Evolutionary conservation across 331 rosid species (phyloP), one percentile per base, ranked within the genome.

Genomic region (Acacia pycnantha): DNA sequence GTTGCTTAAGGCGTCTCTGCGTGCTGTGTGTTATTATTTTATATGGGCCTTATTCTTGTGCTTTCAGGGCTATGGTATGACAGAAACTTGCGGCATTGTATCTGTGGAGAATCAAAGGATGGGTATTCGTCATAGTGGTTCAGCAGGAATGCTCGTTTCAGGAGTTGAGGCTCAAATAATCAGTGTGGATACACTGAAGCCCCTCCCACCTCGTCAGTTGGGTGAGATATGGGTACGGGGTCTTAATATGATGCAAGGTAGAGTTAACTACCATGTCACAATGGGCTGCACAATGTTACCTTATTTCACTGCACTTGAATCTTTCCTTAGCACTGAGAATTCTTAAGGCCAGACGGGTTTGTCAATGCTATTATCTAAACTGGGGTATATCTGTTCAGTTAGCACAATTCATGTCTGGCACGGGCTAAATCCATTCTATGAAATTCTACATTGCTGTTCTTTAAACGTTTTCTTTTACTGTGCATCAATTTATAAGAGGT

Each of bases 31-130:
- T n/a, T 54, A 22, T 67, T 70, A 54, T 5, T 48, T 68, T 26
- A 44, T 19, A 31, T 2, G 50, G 62, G 27, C 19, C 14, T 73
- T 77, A 6, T 72, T 65, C 1, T 41, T 81, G 74, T 74, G 79
- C 3, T 82, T 77, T 84, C 87, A 94, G 98, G 98, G 98, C 35
- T 91, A 91, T 82, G 98, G 98, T 56, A 93, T 94, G 98, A 94
- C 98, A 8, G 97, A 94, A 86, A 91, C 95, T 64, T 90, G 97
- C 79, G 97, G 89, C 26, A 54, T 91, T 73, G 74, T 89, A 75
- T 78, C 97, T 0, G 0, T 85, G 56, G 98, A 94, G 82, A 89
- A 73, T 80, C 37, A 85, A 74, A 79, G 73, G 73, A 77, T 33
- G n/a, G 97, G 95, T 43, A 69, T 70, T 80, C 94, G 94, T 41